A percentile compares a stretch with the other conserved stretches of the same genome.
Evolutionary conservation across 192 early-diverging fungal species (phyloP).

Genomic region (Gryganskiella cystojenkinii): DNA sequence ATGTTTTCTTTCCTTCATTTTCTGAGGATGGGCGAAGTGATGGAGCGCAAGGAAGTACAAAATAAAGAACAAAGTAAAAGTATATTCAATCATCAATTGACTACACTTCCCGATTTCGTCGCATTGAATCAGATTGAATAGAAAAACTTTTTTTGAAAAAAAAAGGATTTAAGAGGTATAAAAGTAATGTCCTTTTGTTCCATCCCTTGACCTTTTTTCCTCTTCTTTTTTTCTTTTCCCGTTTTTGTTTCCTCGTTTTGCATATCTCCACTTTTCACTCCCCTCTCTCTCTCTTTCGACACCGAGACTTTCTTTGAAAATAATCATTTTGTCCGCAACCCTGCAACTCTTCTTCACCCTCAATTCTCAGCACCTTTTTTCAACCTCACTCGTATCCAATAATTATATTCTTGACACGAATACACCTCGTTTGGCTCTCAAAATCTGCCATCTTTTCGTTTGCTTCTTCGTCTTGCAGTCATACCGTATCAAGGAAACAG

Average conservation of each 20-base stretch:
- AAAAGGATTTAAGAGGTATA: not conserved
- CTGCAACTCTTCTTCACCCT: not conserved
- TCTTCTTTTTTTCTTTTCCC: not conserved
- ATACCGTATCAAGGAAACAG: not conserved
- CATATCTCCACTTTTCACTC: not conserved
- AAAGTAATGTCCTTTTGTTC: not conserved
- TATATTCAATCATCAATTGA: too few species aligned
- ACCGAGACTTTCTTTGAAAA: too few species aligned
- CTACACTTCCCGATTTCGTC: slow-evolving; percentile 6
- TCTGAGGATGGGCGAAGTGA: too few species aligned
- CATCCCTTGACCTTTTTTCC: slow-evolving; percentile 1
- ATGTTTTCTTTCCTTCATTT: too few species aligned
- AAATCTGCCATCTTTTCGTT: not conserved
- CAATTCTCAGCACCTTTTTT: not conserved
- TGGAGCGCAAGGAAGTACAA: too few species aligned
- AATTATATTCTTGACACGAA: too few species aligned
- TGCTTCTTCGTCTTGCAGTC: not conserved
- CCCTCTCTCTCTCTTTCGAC: not conserved
- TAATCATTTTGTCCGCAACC: too few species aligned
- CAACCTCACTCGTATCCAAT: too few species aligned
- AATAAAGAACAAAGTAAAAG: too few species aligned
- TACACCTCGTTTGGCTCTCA: too few species aligned
- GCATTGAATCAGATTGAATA: slow-evolving; percentile 18
- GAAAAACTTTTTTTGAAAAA: not conserved
- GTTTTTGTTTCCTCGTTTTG: not conserved